Evolutionary conservation across 2,329 filamentous ascomycete genomes (phyloP), one percentile per base, ranked within the genome.

Genomic region (Colletotrichum gigasporum): DNA sequence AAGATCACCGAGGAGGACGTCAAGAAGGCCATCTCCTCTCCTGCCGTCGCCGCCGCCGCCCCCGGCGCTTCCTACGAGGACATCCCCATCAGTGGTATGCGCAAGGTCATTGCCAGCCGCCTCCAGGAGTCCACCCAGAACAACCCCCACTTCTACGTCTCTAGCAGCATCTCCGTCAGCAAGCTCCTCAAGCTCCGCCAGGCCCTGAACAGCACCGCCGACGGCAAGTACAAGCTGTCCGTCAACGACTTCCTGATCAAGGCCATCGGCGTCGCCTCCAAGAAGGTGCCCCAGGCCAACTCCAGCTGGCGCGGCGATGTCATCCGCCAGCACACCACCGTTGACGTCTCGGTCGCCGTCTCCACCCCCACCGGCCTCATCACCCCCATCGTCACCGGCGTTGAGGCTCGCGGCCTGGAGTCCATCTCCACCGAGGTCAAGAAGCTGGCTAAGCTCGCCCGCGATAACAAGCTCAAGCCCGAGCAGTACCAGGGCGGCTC

Each of bases 171-270:
- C 76, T 98, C 95, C 63, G 96, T 99, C 69, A 87, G 85, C 79
- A 98, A 98, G 88, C 92, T 99, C 50, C 85, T 97, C 74, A 98
- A 97, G 86, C 94, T 99, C 72, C 94, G 96, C 74, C 88, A 93
- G 82, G 94, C 95, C 63, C 89, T 99, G 71, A 99, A 99, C 84
- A 88, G 89, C 76, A 90, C 92, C 11, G 85, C 93, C 48, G 91
- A 97, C 68, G 96, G 95, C 82, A 90, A 94, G 81, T 99, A 97
- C 89, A 99, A 97, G 89, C 92, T 99, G 64, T 97, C 94, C n/a
- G 93, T 99, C 82, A 99, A 99, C 82, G 96, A 99, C 82, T 97
- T 99, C 87, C 86, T 99, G 68, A 93, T 99, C 87, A 99, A 99
- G 88, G 96, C 95, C 71, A 92, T 95, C 63, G 92, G 89, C 64